Evolutionary conservation across 306 rosid species (phyloP), one percentile per base, ranked within the genome.

Genomic region (Vachellia pachyceras): DNA sequence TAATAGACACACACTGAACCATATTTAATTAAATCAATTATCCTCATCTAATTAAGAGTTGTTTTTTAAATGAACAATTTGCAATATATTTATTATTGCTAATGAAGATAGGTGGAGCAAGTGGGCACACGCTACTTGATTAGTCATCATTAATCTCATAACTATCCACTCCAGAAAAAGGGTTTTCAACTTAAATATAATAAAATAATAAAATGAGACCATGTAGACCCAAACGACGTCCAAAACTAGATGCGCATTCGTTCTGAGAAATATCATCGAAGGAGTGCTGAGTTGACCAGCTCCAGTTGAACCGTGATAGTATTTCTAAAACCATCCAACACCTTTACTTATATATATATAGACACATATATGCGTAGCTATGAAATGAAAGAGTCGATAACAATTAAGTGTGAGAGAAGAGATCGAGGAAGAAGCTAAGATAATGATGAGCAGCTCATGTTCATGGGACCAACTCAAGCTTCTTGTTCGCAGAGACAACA

Each of bases 371-470:
- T n/a, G n/a, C n/a, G n/a, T n/a, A n/a, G n/a, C n/a, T n/a, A n/a
- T n/a, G n/a, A n/a, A n/a, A n/a, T 79, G 80, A 49, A 66, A 82
- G 73, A 46, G 76, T 47, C 80, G 8, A 8, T 42, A 42, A 42
- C 55, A 85, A 73, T 80, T 68, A n/a, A n/a, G n/a, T n/a, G 80
- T 82, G 72, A 78, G 77, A 40, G 44, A 63, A 44, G 57, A 83
- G 70, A 41, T 17, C 80, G 25, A 72, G 70, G 58, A 73, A 39
- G 45, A 25, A 58, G 61, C 46, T 42, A 60, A 18, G 22, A 67
- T 72, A 12, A 29, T 29, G 33, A 67, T 72, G 74, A 33, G 29
- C 50, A 73, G 64, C 41, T 42, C 72, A 75, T 84, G 41, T 77
- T 76, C 77, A 15, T 63, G 44, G 44, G 44, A 40, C 44, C 44